Conservation (phyloP, 169 alveolate species). For the Plasmodium gonderi region DNA sequence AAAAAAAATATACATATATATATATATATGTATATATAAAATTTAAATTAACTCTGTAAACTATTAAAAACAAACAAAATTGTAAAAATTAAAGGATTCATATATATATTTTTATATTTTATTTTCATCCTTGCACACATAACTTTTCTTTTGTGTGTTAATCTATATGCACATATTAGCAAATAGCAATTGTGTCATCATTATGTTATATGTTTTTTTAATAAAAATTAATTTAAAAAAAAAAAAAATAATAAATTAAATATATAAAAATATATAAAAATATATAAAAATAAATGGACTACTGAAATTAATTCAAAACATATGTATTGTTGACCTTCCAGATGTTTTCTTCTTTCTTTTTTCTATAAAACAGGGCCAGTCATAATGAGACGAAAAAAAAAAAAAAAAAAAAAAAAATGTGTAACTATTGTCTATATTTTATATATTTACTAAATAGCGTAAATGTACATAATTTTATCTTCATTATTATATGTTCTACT, state of each 20-base stretch:
- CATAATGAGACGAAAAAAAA: neutral
- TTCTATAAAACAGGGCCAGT: conserved; percentile 34
- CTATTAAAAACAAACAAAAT: conserved; percentile 39
- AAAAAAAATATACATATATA: no score
- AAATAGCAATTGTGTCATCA: neutral
- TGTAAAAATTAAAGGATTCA: neutral
- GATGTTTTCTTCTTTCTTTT: conserved; percentile 70
- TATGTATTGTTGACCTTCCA: conserved; percentile 53
- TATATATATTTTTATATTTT: neutral
- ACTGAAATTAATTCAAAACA: neutral
- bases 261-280: conserved; percentile 10
- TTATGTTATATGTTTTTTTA: conserved; percentile 11
- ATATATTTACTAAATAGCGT: no score
- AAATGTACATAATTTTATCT: no score
- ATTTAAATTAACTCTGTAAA: conserved; percentile 13
- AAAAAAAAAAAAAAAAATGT: neutral
- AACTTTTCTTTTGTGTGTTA: neutral
- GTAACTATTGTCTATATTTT: no score
- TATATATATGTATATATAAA: no score
- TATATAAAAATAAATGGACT: neutral
- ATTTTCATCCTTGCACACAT: neutral
- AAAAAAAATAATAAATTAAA: conserved; percentile 8
- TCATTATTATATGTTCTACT: neutral
- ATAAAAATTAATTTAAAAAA: conserved; percentile 2
- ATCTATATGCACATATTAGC: neutral